A percentile compares a stretch with the other conserved stretches of the same genome.
phyloP scores from a whole-genome alignment of 176 grass and related monocot species.

The Chrysopogon serrulatus region DNA sequence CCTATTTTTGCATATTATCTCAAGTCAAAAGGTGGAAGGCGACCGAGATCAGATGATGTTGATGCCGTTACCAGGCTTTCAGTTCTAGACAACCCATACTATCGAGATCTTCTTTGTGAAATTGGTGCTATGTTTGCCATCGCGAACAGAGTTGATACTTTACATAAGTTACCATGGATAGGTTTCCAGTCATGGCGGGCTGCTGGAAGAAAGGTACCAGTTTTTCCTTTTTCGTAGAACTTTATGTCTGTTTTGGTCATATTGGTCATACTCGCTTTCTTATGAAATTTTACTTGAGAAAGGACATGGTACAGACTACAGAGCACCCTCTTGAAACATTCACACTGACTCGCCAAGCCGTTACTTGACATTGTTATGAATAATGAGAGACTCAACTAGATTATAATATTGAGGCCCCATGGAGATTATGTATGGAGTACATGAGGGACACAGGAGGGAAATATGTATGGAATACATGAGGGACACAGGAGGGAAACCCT shows the following conservation, averaged over 20 bases:
- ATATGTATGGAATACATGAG: no score
- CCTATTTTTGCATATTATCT: slow-evolving; percentile 32
- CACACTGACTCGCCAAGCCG: neutral
- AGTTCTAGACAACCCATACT: slow-evolving; percentile 68
- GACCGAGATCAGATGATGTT: slow-evolving; percentile 80
- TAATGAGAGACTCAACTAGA: neutral
- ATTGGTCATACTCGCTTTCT: neutral
- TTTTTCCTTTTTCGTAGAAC: slow-evolving; percentile 4
- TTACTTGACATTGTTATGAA: neutral
- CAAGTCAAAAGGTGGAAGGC: slow-evolving; percentile 84
- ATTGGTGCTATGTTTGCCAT: slow-evolving; percentile 84
- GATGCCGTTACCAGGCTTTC: slow-evolving; percentile 80
- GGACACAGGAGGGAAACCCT: neutral
- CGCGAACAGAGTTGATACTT: slow-evolving; percentile 73
- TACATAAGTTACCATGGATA: slow-evolving; percentile 98
- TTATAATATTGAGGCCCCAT: neutral
- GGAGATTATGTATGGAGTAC: neutral
- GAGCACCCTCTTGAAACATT: neutral
- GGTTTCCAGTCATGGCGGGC: slow-evolving; percentile 97
- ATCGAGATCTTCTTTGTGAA: slow-evolving; percentile 80
- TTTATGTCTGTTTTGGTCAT: slow-evolving; percentile 7
- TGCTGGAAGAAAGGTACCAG: slow-evolving; percentile 70
- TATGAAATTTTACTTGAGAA: neutral
- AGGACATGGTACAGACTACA: neutral
- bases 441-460: neutral